Conservation (phyloP, 768 basidiomycete genomes). For the Trametes cinnabarina region DNA sequence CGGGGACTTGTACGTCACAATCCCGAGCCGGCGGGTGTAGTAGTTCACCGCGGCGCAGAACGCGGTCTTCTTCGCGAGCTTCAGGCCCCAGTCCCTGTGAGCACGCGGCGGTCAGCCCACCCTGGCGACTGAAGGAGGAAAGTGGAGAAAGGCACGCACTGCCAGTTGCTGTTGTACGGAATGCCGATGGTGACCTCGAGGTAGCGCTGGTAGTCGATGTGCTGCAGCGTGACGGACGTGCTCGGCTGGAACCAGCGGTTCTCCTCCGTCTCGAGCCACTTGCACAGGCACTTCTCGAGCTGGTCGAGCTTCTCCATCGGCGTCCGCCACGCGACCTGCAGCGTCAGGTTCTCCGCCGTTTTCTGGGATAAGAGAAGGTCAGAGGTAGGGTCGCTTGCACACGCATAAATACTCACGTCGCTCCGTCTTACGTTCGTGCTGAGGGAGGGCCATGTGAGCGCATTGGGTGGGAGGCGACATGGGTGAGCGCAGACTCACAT, state of each 20-base stretch:
- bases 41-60: constrained; percentile 78
- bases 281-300: constrained; percentile 63
- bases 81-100: constrained; percentile 62
- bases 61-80: constrained; percentile 61
- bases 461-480: no score
- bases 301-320: constrained; percentile 69
- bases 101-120: not conserved
- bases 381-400: not conserved
- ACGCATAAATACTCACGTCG: constrained; percentile 41
- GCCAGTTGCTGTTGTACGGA: constrained; percentile 40
- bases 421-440: constrained; percentile 75
- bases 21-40: constrained; percentile 68
- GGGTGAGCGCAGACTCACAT: no score
- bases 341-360: constrained; percentile 62
- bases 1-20: constrained; percentile 57
- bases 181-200: constrained; percentile 70
- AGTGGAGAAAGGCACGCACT: constrained; percentile 30
- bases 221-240: constrained; percentile 61
- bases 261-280: constrained; percentile 76
- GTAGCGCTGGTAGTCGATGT: constrained; percentile 63
- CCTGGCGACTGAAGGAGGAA: not conserved
- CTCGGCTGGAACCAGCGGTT: constrained; percentile 75
- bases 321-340: constrained; percentile 77
- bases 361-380: constrained; percentile 47
- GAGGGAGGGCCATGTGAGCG: not conserved